Conservation (phyloP, 257 asterid species). For the Anisodus tanguticus region DNA sequence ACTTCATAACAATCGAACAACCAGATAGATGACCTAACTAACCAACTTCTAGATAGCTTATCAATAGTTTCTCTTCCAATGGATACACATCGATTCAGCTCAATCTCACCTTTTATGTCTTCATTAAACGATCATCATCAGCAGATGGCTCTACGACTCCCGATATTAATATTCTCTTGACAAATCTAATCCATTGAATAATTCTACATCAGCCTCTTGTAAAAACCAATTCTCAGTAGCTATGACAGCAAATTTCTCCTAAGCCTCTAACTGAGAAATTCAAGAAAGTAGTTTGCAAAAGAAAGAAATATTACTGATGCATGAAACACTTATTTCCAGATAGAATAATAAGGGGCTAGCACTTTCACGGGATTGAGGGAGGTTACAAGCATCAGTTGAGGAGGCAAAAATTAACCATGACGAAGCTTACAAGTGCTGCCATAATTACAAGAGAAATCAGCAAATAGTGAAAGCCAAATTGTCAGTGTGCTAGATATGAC, state of each 20-base stretch:
- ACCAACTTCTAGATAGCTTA: neutral
- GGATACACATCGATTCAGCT: neutral
- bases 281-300: neutral
- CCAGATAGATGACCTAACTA: neutral
- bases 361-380: neutral
- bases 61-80: conserved; percentile 4
- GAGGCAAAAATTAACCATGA: neutral
- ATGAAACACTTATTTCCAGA: neutral
- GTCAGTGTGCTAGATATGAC: neutral
- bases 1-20: neutral
- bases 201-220: neutral
- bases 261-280: neutral
- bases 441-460: neutral
- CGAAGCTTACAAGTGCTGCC: neutral
- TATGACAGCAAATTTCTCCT: neutral
- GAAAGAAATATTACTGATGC: neutral
- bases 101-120: neutral
- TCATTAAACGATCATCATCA: neutral
- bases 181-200: neutral
- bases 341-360: neutral
- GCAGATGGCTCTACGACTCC: neutral
- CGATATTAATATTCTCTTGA: no score
- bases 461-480: neutral
- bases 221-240: neutral
- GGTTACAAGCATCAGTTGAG: neutral